phyloP scores from a whole-genome alignment of 306 rosid genomes.

The Cucumis hystrix region DNA sequence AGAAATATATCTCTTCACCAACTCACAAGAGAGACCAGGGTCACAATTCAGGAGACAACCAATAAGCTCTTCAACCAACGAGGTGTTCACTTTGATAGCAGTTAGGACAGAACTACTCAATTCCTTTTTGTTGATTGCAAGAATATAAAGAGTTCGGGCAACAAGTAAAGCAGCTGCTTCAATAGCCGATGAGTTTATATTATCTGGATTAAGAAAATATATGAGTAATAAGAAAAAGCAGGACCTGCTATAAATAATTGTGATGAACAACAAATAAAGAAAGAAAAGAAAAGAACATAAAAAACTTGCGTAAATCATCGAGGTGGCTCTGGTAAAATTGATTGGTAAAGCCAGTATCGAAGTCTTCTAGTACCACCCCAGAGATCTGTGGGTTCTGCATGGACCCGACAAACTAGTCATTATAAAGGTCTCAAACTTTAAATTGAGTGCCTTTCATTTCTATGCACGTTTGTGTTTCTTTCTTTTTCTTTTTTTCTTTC shows the following conservation, averaged over 20 bases:
- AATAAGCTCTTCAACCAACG: conserved; percentile 71
- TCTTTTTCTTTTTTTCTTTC: too few species aligned
- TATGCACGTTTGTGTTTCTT: not conserved
- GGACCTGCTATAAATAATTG: not conserved
- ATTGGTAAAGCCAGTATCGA: conserved; percentile 63
- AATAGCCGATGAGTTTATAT: conserved; percentile 71
- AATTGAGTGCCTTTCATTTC: not conserved
- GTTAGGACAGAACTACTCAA: conserved; percentile 36
- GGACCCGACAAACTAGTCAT: not conserved
- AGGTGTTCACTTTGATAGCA: conserved; percentile 54
- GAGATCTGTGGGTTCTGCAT: conserved; percentile 41
- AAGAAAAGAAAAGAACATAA: conserved; percentile 3
- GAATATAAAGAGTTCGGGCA: conserved; percentile 74
- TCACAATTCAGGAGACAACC: conserved; percentile 63
- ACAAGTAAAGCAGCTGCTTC: conserved; percentile 82
- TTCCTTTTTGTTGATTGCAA: conserved; percentile 39
- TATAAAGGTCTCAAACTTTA: not conserved
- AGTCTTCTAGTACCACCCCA: conserved; percentile 75
- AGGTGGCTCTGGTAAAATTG: conserved; percentile 80
- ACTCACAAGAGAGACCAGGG: conserved; percentile 85
- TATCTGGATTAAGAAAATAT: conserved; percentile 39
- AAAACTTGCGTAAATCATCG: conserved; percentile 58
- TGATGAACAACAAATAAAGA: not conserved
- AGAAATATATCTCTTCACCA: conserved; percentile 65
- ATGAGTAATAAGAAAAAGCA: conserved; percentile 9